A percentile compares a stretch with the other conserved stretches of the same genome.
phyloP scores from a whole-genome alignment of 805 yeast genomes.

The Candida maltosa region DNA sequence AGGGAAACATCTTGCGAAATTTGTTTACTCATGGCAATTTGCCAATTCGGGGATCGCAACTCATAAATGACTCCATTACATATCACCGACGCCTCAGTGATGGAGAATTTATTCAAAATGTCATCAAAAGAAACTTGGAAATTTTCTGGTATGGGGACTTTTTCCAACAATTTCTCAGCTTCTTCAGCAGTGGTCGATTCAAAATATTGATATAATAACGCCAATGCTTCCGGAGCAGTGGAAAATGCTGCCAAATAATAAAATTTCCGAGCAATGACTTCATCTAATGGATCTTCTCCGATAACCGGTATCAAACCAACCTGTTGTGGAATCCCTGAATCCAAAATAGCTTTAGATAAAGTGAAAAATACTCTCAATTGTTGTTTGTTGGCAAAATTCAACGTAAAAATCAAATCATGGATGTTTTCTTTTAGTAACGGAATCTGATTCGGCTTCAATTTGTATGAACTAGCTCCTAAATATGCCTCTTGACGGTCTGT shows the following conservation, averaged over 20 bases:
- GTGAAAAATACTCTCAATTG: slow-evolving; percentile 52
- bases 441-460: slow-evolving; percentile 51
- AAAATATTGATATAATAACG: slow-evolving; percentile 34
- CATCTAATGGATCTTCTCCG: slow-evolving; percentile 24
- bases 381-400: slow-evolving; percentile 53
- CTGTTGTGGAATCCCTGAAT: slow-evolving; percentile 68
- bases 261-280: slow-evolving; percentile 25
- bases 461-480: slow-evolving; percentile 16
- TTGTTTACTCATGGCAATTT: slow-evolving; percentile 49
- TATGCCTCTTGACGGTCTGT: slow-evolving; percentile 44
- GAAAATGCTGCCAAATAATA: slow-evolving; percentile 31
- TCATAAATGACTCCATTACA: slow-evolving; percentile 70
- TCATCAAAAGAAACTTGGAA: slow-evolving; percentile 16
- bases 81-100: slow-evolving; percentile 51
- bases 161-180: slow-evolving; percentile 17
- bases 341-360: slow-evolving; percentile 46
- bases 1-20: slow-evolving; percentile 48
- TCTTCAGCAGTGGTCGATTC: slow-evolving; percentile 24
- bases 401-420: slow-evolving; percentile 67
- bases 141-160: slow-evolving; percentile 15
- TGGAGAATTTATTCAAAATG: slow-evolving; percentile 27
- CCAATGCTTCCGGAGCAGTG: slow-evolving; percentile 31
- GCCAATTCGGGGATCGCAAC: slow-evolving; percentile 52
- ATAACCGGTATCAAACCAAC: slow-evolving; percentile 76
- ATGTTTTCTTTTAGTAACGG: slow-evolving; percentile 73